Percentiles rank a stretch among this genome's conserved stretches.
These are phyloP conservation scores for Fusarium foetens DNA, from an alignment of 2,329 filamentous ascomycete species.

Conservation along the genomic window DNA sequence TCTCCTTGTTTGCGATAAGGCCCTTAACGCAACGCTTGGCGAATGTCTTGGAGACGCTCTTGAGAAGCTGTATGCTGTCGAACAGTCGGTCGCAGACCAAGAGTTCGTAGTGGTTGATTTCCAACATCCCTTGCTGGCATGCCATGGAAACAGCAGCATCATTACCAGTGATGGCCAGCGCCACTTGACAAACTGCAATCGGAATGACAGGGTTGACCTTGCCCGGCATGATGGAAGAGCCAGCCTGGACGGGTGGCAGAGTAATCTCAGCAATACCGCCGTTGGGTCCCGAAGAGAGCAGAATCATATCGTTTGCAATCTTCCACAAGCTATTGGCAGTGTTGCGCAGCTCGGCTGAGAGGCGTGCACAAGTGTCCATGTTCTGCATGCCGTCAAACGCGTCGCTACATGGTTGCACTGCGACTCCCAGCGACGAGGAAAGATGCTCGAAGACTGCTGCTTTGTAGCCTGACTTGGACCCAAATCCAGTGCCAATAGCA, in stretches of 20 bases:
- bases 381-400: conserved; percentile 11
- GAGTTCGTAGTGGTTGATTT: conserved; percentile 6
- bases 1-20: conserved; percentile 1
- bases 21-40: conserved; percentile 1
- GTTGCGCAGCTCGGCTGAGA: conserved; percentile 4
- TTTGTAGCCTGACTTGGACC: not conserved
- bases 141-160: conserved; percentile 1
- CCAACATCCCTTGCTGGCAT: conserved; percentile 2
- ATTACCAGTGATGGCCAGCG: not conserved
- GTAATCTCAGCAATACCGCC: conserved; percentile 2
- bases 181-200: not conserved
- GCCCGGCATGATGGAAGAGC: conserved; percentile 6
- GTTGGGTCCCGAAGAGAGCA: not conserved
- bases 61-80: not conserved
- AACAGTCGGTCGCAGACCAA: not conserved
- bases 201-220: conserved; percentile 9
- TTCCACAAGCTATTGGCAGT: conserved; percentile 11
- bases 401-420: not conserved
- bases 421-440: not conserved
- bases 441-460: not conserved
- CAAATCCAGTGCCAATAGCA: conserved; percentile 9
- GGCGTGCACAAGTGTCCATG: conserved; percentile 1
- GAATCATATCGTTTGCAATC: conserved; percentile 8
- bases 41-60: not conserved
- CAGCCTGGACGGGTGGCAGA: not conserved